Conservation (phyloP, 768 basidiomycete species). For the Multifurca ochricompacta region DNA sequence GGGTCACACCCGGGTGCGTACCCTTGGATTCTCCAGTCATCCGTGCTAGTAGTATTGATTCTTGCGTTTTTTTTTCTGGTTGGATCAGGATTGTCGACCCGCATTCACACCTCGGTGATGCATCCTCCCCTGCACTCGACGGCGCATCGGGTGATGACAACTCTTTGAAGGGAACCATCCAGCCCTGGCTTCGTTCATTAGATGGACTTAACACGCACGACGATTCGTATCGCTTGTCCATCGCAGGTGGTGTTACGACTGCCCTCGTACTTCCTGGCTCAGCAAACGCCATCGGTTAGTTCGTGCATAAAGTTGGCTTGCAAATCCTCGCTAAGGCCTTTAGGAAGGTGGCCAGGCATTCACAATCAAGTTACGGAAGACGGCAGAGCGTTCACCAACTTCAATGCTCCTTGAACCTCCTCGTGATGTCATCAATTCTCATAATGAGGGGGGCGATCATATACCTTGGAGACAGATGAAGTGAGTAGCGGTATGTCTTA, state of each 20-base stretch:
- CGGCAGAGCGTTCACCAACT: slow-evolving; percentile 59
- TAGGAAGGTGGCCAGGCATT: slow-evolving; percentile 61
- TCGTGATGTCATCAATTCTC: slow-evolving; percentile 47
- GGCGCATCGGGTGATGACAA: slow-evolving; percentile 37
- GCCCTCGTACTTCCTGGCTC: slow-evolving; percentile 71
- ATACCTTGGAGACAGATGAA: slow-evolving; percentile 75
- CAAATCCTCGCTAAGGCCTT: slow-evolving; percentile 1
- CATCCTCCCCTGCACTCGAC: slow-evolving; percentile 21
- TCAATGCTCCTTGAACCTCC: slow-evolving; percentile 75
- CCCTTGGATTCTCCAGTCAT: neutral
- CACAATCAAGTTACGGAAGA: slow-evolving; percentile 70
- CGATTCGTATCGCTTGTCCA: slow-evolving; percentile 56
- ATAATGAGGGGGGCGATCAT: slow-evolving; percentile 35
- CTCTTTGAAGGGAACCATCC: slow-evolving; percentile 34
- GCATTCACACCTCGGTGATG: slow-evolving; percentile 42
- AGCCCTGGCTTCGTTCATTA: slow-evolving; percentile 68
- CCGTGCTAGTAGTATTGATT: neutral
- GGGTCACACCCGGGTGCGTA: slow-evolving; percentile 67
- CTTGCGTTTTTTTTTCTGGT: neutral
- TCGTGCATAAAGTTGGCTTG: neutral
- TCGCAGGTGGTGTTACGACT: slow-evolving; percentile 76
- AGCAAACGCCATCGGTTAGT: slow-evolving; percentile 27
- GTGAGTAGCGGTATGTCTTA: slow-evolving; percentile 29
- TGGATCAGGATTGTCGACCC: slow-evolving; percentile 35
- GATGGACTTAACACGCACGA: slow-evolving; percentile 83